phyloP scores from a whole-genome alignment of 78 protist genomes.

The Emiliania huxleyi region DNA sequence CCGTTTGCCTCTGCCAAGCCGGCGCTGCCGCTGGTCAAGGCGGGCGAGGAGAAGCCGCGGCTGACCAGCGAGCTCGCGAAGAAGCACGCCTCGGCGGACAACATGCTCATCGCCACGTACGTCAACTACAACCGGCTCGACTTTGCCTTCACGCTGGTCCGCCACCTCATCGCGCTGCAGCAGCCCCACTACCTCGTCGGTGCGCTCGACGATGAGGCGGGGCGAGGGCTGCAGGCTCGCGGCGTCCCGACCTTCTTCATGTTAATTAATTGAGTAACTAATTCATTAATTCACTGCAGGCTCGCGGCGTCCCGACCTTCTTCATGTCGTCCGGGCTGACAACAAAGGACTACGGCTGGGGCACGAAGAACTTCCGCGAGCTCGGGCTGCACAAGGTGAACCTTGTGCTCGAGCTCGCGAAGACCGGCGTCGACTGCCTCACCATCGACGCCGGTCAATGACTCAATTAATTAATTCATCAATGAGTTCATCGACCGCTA shows the following conservation, averaged over 20 bases:
- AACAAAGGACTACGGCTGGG: slow-evolving; percentile 3
- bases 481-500: too few species aligned
- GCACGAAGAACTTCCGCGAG: background rate
- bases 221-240: background rate
- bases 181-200: background rate
- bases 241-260: background rate
- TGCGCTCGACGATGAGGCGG: slow-evolving; percentile 5
- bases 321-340: background rate
- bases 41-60: background rate
- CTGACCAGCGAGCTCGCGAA: background rate
- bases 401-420: background rate
- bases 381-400: slow-evolving; percentile 10
- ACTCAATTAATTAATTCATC: too few species aligned
- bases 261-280: too few species aligned
- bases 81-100: slow-evolving; percentile 21
- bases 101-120: slow-evolving; percentile 18
- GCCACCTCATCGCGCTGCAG: background rate
- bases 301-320: background rate
- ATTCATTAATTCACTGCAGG: too few species aligned
- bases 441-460: background rate
- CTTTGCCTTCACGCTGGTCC: background rate
- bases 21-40: background rate
- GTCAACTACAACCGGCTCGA: slow-evolving; percentile 25
- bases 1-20: background rate
- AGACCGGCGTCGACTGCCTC: slow-evolving; percentile 20